Conservation (phyloP, 2,329 filamentous ascomycete genomes). For the Onygena corvina region DNA sequence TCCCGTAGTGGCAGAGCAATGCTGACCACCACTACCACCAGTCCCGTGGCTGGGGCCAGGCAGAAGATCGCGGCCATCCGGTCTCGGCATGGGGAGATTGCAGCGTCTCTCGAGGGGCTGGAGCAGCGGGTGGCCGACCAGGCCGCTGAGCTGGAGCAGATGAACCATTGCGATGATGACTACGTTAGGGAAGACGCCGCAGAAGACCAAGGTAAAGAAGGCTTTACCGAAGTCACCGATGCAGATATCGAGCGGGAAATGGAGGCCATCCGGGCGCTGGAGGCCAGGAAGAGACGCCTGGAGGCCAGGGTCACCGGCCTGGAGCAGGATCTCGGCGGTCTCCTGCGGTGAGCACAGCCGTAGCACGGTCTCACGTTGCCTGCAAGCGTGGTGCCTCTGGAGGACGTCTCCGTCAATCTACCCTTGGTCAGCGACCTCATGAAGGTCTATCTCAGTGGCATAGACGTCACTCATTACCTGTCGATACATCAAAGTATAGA, state of each 20-base stretch:
- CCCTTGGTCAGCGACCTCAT: too few species aligned
- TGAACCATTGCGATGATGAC: slow-evolving; percentile 53
- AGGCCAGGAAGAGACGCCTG: slow-evolving; percentile 49
- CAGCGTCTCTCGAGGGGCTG: slow-evolving; percentile 64
- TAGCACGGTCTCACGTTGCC: neutral
- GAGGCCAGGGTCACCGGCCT: slow-evolving; percentile 56
- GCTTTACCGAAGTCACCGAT: slow-evolving; percentile 27
- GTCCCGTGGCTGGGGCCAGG: slow-evolving; percentile 61
- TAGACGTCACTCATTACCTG: too few species aligned
- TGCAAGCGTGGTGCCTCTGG: too few species aligned
- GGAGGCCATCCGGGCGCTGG: slow-evolving; percentile 48
- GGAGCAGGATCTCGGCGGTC: slow-evolving; percentile 34
- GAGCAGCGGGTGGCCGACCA: slow-evolving; percentile 71
- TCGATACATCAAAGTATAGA: too few species aligned
- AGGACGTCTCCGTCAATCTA: too few species aligned
- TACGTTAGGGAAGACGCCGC: too few species aligned
- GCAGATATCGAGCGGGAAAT: slow-evolving; percentile 37
- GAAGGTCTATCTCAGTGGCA: too few species aligned
- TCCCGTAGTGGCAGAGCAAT: neutral
- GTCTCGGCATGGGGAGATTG: slow-evolving; percentile 57
- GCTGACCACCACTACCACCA: slow-evolving; percentile 22
- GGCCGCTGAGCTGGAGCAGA: slow-evolving; percentile 56
- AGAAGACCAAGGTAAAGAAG: slow-evolving; percentile 37
- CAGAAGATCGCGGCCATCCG: slow-evolving; percentile 65
- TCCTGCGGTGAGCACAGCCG: slow-evolving; percentile 8